Conservation (phyloP, 1,284 basidiomycete species). For the Papiliotrema nemorosa region DNA sequence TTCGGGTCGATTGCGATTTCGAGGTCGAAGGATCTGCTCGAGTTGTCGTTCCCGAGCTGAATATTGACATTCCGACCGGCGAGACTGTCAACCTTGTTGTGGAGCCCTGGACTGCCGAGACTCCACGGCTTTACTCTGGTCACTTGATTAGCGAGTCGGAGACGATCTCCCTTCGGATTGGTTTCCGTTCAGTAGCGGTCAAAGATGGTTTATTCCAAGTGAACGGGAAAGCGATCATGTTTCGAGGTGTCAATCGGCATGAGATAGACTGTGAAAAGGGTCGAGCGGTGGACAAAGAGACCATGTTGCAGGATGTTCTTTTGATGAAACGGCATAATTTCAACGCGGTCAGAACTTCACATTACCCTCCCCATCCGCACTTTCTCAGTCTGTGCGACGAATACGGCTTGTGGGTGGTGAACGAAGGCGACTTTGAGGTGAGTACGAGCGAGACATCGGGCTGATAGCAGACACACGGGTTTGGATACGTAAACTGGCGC, state of each 20-base stretch:
- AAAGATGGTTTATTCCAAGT: conserved; percentile 17
- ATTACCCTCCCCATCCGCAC: conserved; percentile 23
- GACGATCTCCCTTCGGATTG: conserved; percentile 12
- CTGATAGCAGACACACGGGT: conserved; percentile 18
- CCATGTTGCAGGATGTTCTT: conserved; percentile 20
- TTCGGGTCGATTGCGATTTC: conserved; percentile 18
- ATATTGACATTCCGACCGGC: conserved; percentile 16
- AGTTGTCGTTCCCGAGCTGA: conserved; percentile 20
- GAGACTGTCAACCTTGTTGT: conserved; percentile 5
- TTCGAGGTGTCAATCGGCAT: conserved; percentile 24
- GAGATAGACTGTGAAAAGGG: conserved; percentile 21
- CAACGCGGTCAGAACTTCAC: conserved; percentile 22
- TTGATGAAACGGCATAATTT: conserved; percentile 26
- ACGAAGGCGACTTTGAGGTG: conserved; percentile 23
- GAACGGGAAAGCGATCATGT: conserved; percentile 18
- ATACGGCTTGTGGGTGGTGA: conserved; percentile 26
- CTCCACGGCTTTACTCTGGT: conserved; percentile 7
- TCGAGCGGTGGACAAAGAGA: conserved; percentile 13
- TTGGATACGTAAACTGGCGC: conserved; percentile 12
- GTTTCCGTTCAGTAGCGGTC: conserved; percentile 20
- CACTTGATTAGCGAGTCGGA: conserved; percentile 10
- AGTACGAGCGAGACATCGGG: background rate
- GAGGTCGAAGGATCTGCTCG: conserved; percentile 1
- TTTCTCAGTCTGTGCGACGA: conserved; percentile 24
- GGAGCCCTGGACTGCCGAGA: conserved; percentile 23